Evolutionary conservation across 495 filamentous ascomycete species (phyloP).

Genomic region (Penicillium flavigenum): DNA sequence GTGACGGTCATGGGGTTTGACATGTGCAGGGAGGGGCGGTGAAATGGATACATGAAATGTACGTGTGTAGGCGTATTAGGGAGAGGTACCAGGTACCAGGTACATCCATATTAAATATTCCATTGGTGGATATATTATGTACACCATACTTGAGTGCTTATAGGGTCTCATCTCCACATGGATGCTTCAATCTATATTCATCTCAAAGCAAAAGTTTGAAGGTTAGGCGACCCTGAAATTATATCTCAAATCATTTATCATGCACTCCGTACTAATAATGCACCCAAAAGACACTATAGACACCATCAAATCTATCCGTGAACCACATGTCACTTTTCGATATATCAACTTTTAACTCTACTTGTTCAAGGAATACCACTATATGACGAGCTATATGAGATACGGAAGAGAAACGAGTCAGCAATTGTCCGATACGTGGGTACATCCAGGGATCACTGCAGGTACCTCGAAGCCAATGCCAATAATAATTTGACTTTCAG

Average conservation of each 20-base stretch:
- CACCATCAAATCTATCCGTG: background rate
- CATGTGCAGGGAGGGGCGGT: constrained; percentile 14
- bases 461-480: constrained; percentile 19
- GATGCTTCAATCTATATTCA: background rate
- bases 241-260: background rate
- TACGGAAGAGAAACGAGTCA: constrained; percentile 18
- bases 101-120: background rate
- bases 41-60: background rate
- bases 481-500: constrained; percentile 19
- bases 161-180: background rate
- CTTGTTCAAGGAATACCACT: constrained; percentile 1
- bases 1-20: background rate
- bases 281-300: background rate
- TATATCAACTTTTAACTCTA: background rate
- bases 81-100: background rate
- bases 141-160: background rate
- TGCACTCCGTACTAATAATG: background rate
- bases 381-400: constrained; percentile 7
- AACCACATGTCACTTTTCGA: constrained; percentile 6
- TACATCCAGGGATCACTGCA: constrained; percentile 15
- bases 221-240: background rate
- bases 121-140: background rate
- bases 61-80: background rate
- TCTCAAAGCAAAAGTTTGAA: background rate
- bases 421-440: constrained; percentile 25